Conservation (phyloP, 805 yeast genomes). For the Nakazawaea wickerhamii region DNA sequence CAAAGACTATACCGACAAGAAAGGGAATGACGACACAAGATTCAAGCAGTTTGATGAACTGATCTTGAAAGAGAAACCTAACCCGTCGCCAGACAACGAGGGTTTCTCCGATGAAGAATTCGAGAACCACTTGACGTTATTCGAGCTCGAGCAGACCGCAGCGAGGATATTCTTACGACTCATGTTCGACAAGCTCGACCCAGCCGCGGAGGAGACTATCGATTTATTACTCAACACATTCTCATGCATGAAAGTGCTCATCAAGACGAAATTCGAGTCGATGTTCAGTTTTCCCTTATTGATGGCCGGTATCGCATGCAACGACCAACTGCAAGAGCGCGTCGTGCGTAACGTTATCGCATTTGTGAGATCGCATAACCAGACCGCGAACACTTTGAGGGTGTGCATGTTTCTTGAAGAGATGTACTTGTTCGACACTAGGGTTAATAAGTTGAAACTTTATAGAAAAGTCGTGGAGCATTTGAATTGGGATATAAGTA, state of each 20-base stretch:
- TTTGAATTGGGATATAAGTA: slow-evolving; percentile 7
- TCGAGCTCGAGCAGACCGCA: slow-evolving; percentile 29
- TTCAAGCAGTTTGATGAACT: slow-evolving; percentile 2
- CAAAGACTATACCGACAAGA: background rate
- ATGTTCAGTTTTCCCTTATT: slow-evolving; percentile 34
- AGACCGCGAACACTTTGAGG: slow-evolving; percentile 5
- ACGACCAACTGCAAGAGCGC: background rate
- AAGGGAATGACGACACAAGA: background rate
- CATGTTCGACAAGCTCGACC: slow-evolving; percentile 16
- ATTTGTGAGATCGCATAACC: slow-evolving; percentile 7
- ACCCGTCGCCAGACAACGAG: background rate
- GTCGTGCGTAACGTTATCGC: slow-evolving; percentile 1
- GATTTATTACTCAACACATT: slow-evolving; percentile 20
- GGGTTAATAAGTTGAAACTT: background rate
- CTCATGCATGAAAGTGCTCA: slow-evolving; percentile 25
- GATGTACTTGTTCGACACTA: background rate
- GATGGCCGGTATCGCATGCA: slow-evolving; percentile 25
- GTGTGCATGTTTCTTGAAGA: slow-evolving; percentile 5
- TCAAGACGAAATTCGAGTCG: slow-evolving; percentile 26
- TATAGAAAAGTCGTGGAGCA: background rate
- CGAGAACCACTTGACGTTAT: slow-evolving; percentile 30
- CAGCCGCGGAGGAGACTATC: slow-evolving; percentile 24
- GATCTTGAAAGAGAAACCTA: slow-evolving; percentile 5
- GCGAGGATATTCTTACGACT: slow-evolving; percentile 23
- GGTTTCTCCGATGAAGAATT: slow-evolving; percentile 17